Conservation (phyloP, 495 filamentous ascomycete species). For the Neurospora sp. region DNA sequence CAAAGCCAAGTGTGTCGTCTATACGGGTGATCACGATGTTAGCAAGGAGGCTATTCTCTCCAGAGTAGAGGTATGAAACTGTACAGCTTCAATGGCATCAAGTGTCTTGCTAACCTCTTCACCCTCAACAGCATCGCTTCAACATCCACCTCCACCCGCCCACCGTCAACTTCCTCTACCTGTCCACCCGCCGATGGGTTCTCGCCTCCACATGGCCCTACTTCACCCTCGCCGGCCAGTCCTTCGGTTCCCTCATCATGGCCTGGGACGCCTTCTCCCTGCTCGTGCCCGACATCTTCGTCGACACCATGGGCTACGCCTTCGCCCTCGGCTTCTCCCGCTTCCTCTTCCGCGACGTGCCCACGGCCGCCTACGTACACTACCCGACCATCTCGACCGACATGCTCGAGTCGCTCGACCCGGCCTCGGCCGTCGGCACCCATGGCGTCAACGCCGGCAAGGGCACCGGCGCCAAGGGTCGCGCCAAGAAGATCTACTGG, state of each 20-base stretch:
- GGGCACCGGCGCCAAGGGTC: conserved; percentile 57
- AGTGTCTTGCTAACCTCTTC: neutral
- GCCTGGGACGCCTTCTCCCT: conserved; percentile 90
- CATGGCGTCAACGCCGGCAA: conserved; percentile 78
- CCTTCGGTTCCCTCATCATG: conserved; percentile 72
- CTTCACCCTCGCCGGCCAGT: conserved; percentile 92
- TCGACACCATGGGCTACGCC: conserved; percentile 98
- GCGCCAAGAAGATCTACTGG: conserved; percentile 74
- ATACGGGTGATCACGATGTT: conserved; percentile 87
- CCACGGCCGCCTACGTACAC: conserved; percentile 90
- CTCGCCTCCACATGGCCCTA: conserved; percentile 75
- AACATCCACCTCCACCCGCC: conserved; percentile 83
- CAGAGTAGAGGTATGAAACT: conserved; percentile 53
- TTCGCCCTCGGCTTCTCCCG: conserved; percentile 78
- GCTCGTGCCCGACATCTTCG: conserved; percentile 83
- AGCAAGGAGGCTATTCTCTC: conserved; percentile 68
- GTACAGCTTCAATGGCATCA: neutral
- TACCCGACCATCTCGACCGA: conserved; percentile 98
- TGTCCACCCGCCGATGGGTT: conserved; percentile 77
- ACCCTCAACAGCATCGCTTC: conserved; percentile 58
- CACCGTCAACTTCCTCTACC: conserved; percentile 77
- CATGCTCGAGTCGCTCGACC: conserved; percentile 79
- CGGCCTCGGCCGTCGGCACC: conserved; percentile 40
- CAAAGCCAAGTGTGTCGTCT: conserved; percentile 77
- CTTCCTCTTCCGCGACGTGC: conserved; percentile 68